Conservation (phyloP, 2,329 filamentous ascomycete species). For the Dendryphion nanum region DNA sequence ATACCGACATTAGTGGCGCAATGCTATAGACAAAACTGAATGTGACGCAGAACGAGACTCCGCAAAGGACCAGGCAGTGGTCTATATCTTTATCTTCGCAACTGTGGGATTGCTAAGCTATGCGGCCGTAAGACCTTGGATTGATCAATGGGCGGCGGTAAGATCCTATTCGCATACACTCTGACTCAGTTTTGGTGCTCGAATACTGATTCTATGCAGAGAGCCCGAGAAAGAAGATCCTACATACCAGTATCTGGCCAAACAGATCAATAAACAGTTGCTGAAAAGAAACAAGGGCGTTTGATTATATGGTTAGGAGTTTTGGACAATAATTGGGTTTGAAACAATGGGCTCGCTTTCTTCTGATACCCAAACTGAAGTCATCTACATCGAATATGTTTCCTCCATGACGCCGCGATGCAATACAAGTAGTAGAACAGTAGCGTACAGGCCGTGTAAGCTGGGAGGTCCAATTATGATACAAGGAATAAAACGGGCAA, state of each 20-base stretch:
- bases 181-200: neutral
- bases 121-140: conserved; percentile 60
- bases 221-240: conserved; percentile 47
- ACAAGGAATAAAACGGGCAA: conserved; percentile 15
- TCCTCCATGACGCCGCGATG: conserved; percentile 29
- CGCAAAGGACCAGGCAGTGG: conserved; percentile 65
- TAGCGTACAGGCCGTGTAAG: conserved; percentile 34
- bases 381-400: conserved; percentile 17
- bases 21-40: conserved; percentile 4
- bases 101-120: conserved; percentile 61
- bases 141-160: conserved; percentile 57
- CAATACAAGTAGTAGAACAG: conserved; percentile 33
- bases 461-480: conserved; percentile 28
- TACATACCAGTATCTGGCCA: conserved; percentile 52
- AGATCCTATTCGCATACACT: conserved; percentile 10
- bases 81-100: conserved; percentile 64
- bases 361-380: conserved; percentile 23
- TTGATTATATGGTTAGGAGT: conserved; percentile 1
- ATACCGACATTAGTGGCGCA: neutral
- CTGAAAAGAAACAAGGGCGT: no score
- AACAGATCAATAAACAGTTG: conserved; percentile 20
- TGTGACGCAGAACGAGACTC: conserved; percentile 58
- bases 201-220: conserved; percentile 29
- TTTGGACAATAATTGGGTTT: conserved; percentile 5
- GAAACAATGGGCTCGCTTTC: conserved; percentile 24